A percentile compares a stretch with the other conserved stretches of the same genome.
phyloP scores from a whole-genome alignment of 805 yeast genomes.

The Metschnikowia cerradonensis region DNA sequence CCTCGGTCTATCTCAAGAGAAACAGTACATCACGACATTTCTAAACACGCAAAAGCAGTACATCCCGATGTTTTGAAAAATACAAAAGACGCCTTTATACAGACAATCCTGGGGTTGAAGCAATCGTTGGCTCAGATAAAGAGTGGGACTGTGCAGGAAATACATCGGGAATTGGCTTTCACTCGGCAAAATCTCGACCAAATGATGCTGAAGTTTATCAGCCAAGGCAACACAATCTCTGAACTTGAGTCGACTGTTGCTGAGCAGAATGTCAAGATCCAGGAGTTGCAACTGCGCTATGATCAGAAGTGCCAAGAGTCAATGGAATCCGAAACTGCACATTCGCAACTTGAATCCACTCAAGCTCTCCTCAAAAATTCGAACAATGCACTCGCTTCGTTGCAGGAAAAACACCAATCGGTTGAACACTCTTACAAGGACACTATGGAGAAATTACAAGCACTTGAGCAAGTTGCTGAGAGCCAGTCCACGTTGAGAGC shows the following conservation, averaged over 20 bases:
- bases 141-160: neutral
- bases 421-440: neutral
- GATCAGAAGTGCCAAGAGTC: neutral
- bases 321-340: neutral
- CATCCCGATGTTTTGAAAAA: neutral
- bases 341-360: neutral
- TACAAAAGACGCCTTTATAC: neutral
- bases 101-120: neutral
- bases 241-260: constrained; percentile 1
- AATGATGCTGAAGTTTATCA: constrained; percentile 1
- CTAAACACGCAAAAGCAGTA: neutral
- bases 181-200: constrained; percentile 1
- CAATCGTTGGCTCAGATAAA: neutral
- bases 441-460: neutral
- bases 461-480: neutral
- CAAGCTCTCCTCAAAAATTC: neutral
- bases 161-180: neutral
- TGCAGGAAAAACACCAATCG: neutral
- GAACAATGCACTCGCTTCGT: neutral
- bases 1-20: neutral
- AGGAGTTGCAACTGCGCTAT: constrained; percentile 1
- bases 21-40: no score
- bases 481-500: neutral
- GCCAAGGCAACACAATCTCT: neutral
- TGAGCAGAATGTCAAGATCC: neutral